Evolutionary conservation across 139 green algal genomes (phyloP).

Genomic region (Chlorella sorokiniana): DNA sequence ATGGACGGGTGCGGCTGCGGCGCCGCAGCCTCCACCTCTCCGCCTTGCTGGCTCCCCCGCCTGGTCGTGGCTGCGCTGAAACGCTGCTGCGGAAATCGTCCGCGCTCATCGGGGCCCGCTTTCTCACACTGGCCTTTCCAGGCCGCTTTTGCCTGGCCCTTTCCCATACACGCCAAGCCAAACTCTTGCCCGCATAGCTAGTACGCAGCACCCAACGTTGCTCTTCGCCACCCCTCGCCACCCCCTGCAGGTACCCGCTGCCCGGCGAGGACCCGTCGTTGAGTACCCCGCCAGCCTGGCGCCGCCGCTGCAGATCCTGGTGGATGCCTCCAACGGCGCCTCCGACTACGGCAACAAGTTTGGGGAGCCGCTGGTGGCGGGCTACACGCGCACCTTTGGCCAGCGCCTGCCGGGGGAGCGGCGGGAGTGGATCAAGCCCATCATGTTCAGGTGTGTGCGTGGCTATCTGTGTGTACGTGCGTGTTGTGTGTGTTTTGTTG

Average conservation of each 20-base stretch:
- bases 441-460: constrained; percentile 92
- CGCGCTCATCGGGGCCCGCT: too few relatives aligned
- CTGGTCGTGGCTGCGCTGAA: not conserved
- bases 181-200: too few relatives aligned
- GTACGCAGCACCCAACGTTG: not conserved
- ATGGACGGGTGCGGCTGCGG: constrained; percentile 52
- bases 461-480: too few relatives aligned
- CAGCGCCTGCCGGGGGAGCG: constrained; percentile 88
- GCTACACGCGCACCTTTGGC: constrained; percentile 96
- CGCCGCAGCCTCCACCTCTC: not conserved
- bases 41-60: too few relatives aligned
- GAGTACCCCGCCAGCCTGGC: constrained; percentile 85
- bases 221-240: not conserved
- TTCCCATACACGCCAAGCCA: too few relatives aligned
- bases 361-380: constrained; percentile 95
- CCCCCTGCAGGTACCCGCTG: constrained; percentile 47
- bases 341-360: constrained; percentile 99
- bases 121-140: too few relatives aligned
- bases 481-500: too few relatives aligned
- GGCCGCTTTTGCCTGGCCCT: too few relatives aligned
- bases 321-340: constrained; percentile 98
- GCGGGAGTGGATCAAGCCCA: constrained; percentile 99
- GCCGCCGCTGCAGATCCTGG: constrained; percentile 91
- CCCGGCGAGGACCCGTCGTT: constrained; percentile 52
- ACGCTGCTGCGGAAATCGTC: not conserved